Percentiles rank a stretch among this genome's conserved stretches.
phyloP scores from a whole-genome alignment of 768 basidiomycete genomes.

The Wakefieldia striispora region DNA sequence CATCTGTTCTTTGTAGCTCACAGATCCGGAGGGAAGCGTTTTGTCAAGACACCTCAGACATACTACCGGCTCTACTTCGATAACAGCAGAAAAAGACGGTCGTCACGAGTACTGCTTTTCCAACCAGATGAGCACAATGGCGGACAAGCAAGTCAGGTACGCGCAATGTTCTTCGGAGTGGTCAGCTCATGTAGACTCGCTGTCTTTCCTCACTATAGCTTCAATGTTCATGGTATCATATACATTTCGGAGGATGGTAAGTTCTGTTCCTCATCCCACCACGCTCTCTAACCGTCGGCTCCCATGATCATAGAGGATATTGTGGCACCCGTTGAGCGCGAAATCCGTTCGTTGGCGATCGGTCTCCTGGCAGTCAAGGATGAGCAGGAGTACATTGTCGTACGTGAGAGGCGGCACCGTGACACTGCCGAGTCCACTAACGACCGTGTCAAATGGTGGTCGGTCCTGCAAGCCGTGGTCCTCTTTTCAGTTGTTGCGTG shows the following conservation, averaged over 20 bases:
- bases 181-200: neutral
- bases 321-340: conserved; percentile 94
- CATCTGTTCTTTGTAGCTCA: conserved; percentile 50
- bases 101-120: conserved; percentile 97
- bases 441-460: conserved; percentile 98
- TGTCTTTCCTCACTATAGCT: conserved; percentile 45
- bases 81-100: conserved; percentile 86
- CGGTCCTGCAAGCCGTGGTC: conserved; percentile 83
- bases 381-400: conserved; percentile 98
- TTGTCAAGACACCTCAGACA: conserved; percentile 82
- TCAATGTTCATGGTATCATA: conserved; percentile 97
- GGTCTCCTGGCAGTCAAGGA: conserved; percentile 91
- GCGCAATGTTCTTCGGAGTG: neutral
- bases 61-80: conserved; percentile 83
- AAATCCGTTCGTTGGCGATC: conserved; percentile 82
- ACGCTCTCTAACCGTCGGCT: conserved; percentile 1
- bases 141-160: conserved; percentile 93
- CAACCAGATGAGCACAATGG: conserved; percentile 96
- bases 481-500: conserved; percentile 89
- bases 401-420: conserved; percentile 88
- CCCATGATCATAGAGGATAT: conserved; percentile 47
- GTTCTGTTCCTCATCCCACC: conserved; percentile 12
- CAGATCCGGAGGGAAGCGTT: conserved; percentile 66
- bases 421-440: conserved; percentile 95
- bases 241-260: conserved; percentile 88